Evolutionary conservation across 2,329 filamentous ascomycete genomes (phyloP).

Genomic region (Exophiala lecanii-corni): DNA sequence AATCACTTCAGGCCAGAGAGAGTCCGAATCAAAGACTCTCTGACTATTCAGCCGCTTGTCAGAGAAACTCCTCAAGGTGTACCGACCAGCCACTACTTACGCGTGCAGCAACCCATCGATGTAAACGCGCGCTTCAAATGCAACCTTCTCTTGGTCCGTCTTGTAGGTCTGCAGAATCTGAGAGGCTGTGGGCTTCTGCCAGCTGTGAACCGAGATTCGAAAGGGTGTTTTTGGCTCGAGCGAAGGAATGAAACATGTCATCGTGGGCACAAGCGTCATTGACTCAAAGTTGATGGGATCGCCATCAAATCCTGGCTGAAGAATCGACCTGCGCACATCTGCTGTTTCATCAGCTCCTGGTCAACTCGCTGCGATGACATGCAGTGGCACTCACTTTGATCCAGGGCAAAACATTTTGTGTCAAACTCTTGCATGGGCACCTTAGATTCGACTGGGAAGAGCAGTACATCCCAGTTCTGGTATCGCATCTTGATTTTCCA

Average conservation of each 20-base stretch:
- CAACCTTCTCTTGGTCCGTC: conserved; percentile 52
- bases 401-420: conserved; percentile 63
- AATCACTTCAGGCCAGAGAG: conserved; percentile 42
- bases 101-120: conserved; percentile 63
- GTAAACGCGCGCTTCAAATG: conserved; percentile 63
- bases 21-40: conserved; percentile 16
- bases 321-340: conserved; percentile 5
- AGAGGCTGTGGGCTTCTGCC: conserved; percentile 59
- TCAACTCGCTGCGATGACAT: too few species aligned
- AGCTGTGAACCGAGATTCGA: conserved; percentile 70
- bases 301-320: conserved; percentile 1
- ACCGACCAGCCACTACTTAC: too few species aligned
- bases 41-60: too few species aligned
- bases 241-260: conserved; percentile 69
- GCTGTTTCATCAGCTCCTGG: background rate
- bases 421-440: conserved; percentile 78
- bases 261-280: conserved; percentile 51
- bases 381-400: conserved; percentile 49
- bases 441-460: conserved; percentile 66
- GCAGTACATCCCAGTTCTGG: conserved; percentile 78
- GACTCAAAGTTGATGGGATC: conserved; percentile 19
- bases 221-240: conserved; percentile 57
- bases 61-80: too few species aligned
- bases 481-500: conserved; percentile 72
- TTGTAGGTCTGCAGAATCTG: conserved; percentile 53